Evolutionary conservation across 1,284 basidiomycete genomes (phyloP).

Genomic region (Entoloma clypeatum): DNA sequence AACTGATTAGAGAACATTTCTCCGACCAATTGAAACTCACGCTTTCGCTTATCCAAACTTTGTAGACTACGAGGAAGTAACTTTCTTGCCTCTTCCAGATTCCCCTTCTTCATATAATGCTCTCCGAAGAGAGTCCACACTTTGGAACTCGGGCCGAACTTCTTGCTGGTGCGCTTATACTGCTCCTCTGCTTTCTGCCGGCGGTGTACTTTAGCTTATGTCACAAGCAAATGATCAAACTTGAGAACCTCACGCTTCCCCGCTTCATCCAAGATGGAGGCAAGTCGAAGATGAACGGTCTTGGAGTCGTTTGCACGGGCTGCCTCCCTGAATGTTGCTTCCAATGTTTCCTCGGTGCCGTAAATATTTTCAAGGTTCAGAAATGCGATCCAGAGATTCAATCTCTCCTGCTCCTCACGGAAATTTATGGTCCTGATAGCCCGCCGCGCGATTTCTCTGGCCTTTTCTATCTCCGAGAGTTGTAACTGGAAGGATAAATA

Average conservation of each 20-base stretch:
- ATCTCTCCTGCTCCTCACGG: slow-evolving; percentile 93
- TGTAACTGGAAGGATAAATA: slow-evolving; percentile 99
- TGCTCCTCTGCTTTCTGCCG: slow-evolving; percentile 82
- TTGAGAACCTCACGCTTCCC: slow-evolving; percentile 72
- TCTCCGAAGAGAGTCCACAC: slow-evolving; percentile 91
- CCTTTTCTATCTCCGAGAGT: slow-evolving; percentile 93
- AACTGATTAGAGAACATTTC: background rate
- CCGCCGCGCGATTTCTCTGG: slow-evolving; percentile 81
- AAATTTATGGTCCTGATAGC: slow-evolving; percentile 90
- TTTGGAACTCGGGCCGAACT: slow-evolving; percentile 89
- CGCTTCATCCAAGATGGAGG: slow-evolving; percentile 81
- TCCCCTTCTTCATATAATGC: slow-evolving; percentile 68
- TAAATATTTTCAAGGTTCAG: slow-evolving; percentile 95
- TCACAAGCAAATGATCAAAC: background rate
- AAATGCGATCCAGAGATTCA: slow-evolving; percentile 97
- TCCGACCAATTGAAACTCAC: slow-evolving; percentile 45
- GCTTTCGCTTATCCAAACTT: slow-evolving; percentile 92
- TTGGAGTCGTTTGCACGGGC: slow-evolving; percentile 89
- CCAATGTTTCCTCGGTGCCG: slow-evolving; percentile 80
- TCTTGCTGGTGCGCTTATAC: slow-evolving; percentile 82
- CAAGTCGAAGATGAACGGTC: slow-evolving; percentile 81
- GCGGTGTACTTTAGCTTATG: background rate
- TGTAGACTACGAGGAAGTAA: slow-evolving; percentile 89
- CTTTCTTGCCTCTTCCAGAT: slow-evolving; percentile 79
- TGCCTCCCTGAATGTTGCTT: slow-evolving; percentile 86